A percentile compares a stretch with the other conserved stretches of the same genome.
phyloP scores from a whole-genome alignment of 2,329 filamentous ascomycete genomes.

The Fusarium sp. region DNA sequence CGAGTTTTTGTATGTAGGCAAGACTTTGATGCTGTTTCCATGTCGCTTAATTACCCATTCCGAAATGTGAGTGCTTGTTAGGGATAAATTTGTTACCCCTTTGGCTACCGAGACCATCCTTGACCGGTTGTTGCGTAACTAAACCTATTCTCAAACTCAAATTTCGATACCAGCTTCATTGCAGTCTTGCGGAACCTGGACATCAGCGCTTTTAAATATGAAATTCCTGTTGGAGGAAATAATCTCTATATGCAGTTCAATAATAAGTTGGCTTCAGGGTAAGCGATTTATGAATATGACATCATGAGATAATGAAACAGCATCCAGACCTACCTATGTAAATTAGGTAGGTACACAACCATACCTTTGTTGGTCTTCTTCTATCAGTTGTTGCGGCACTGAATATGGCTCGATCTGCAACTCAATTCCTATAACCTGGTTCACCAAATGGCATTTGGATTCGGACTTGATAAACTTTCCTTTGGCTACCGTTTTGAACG shows the following conservation, averaged over 20 bases:
- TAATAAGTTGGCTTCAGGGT: background rate
- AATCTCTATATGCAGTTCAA: background rate
- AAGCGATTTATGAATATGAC: background rate
- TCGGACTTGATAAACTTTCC: background rate
- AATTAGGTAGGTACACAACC: background rate
- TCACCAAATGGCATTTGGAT: background rate
- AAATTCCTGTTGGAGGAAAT: accelerated
- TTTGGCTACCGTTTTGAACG: background rate
- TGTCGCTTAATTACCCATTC: too few relatives aligned
- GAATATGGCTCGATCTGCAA: too few relatives aligned
- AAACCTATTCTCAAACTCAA: background rate
- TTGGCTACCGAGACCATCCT: too few relatives aligned
- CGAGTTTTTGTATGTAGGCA: accelerated
- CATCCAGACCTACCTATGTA: too few relatives aligned
- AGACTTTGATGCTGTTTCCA: background rate
- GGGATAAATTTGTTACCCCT: too few relatives aligned
- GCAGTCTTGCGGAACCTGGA: background rate
- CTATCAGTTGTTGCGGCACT: too few relatives aligned
- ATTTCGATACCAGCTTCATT: background rate
- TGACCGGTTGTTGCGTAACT: accelerated
- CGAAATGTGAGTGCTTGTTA: too few relatives aligned
- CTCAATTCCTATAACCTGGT: background rate
- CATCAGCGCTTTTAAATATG: background rate
- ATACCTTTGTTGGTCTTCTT: too few relatives aligned
- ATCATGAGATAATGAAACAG: background rate